phyloP scores from a whole-genome alignment of 768 basidiomycete species.

The Neoboletus subvelutipes region DNA sequence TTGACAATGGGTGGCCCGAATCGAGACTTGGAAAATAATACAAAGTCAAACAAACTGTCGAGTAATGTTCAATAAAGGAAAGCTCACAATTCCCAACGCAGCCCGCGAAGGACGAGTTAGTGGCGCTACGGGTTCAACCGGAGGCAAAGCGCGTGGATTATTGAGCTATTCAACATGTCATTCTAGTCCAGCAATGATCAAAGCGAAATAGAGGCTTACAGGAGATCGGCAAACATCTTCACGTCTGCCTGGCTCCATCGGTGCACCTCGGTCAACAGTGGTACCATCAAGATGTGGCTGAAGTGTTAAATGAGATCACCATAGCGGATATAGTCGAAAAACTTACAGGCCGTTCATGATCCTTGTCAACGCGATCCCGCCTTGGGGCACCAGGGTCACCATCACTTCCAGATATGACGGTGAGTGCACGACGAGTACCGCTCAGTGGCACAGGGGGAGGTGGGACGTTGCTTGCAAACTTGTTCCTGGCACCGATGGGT shows the following conservation, averaged over 20 bases:
- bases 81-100: constrained; percentile 17
- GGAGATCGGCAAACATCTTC: constrained; percentile 18
- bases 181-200: constrained; percentile 1
- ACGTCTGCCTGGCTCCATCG: constrained; percentile 8
- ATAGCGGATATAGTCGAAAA: background rate
- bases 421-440: background rate
- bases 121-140: constrained; percentile 6
- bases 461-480: constrained; percentile 15
- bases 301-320: constrained; percentile 8
- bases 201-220: constrained; percentile 7
- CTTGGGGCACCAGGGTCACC: constrained; percentile 22
- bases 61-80: background rate
- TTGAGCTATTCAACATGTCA: constrained; percentile 7
- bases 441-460: background rate
- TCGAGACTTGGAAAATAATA: constrained; percentile 25
- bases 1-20: constrained; percentile 33
- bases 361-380: constrained; percentile 16
- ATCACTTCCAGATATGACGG: constrained; percentile 15
- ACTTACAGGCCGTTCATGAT: constrained; percentile 28
- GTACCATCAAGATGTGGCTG: constrained; percentile 19
- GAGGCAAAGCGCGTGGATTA: constrained; percentile 4
- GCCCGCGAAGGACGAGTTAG: constrained; percentile 18
- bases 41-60: background rate
- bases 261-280: constrained; percentile 1
- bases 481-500: constrained; percentile 31